These are phyloP conservation scores for Dinochytrium kinnereticum DNA, from an alignment of 371 early-diverging fungal genomes.

Conservation along the genomic window DNA sequence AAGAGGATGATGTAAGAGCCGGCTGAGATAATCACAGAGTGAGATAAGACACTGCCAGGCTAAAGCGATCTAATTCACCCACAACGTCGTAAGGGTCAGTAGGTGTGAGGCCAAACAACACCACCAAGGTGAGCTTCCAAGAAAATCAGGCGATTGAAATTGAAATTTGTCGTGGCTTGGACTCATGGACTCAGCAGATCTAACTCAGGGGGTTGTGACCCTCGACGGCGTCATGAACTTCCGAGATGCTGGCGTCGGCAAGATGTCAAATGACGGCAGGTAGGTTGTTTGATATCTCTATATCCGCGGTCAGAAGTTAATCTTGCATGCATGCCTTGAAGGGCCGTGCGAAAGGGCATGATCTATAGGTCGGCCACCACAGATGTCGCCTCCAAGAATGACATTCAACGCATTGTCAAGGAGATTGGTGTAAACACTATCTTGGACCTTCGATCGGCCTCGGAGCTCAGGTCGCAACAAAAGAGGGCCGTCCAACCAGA, in stretches of 20 bases:
- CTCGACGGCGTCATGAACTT: constrained; percentile 12
- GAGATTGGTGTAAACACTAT: constrained; percentile 18
- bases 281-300: not conserved
- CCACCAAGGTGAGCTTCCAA: too few species aligned
- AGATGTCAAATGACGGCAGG: constrained; percentile 6
- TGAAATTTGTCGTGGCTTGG: too few species aligned
- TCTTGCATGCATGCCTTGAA: too few species aligned
- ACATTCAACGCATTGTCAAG: constrained; percentile 12
- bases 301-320: not conserved
- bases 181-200: too few species aligned
- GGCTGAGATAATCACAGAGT: too few species aligned
- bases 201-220: not conserved
- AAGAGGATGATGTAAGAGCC: too few species aligned
- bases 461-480: constrained; percentile 13
- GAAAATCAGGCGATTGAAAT: too few species aligned
- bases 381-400: constrained; percentile 16
- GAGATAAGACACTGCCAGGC: too few species aligned
- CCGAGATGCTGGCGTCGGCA: constrained; percentile 16
- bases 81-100: too few species aligned
- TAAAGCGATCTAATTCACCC: too few species aligned
- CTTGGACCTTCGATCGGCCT: constrained; percentile 24
- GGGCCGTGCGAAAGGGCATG: not conserved
- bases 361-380: constrained; percentile 24
- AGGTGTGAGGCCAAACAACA: too few species aligned
- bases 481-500: not conserved